Conservation (phyloP, 2,329 filamentous ascomycete species). For the Fusarium sp. region DNA sequence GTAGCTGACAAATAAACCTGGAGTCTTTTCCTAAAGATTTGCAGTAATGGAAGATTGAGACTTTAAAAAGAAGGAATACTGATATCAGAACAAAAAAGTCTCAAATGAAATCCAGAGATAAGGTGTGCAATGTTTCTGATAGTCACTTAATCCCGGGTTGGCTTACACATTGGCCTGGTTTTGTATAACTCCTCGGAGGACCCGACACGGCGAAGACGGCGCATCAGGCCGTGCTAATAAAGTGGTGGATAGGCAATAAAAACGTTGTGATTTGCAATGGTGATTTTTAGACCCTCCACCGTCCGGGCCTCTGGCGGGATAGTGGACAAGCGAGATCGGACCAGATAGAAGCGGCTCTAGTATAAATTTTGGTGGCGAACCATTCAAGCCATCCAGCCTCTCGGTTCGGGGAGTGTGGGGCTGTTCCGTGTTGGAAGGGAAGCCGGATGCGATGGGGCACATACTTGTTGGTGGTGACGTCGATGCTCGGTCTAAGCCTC, state of each 20-base stretch:
- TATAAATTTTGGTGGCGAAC: constrained; percentile 15
- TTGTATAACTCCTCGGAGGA: constrained; percentile 38
- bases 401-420: constrained; percentile 10
- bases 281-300: constrained; percentile 2
- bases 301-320: neutral
- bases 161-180: neutral
- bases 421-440: neutral
- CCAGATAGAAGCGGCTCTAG: constrained; percentile 4
- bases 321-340: constrained; percentile 36
- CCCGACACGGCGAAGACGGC: constrained; percentile 19
- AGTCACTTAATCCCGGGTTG: neutral
- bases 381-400: neutral
- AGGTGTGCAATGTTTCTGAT: neutral
- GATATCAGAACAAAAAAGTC: neutral
- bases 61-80: neutral
- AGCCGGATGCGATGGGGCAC: constrained; percentile 2
- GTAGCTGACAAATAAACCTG: constrained; percentile 39
- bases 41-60: neutral
- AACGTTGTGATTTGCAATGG: constrained; percentile 48
- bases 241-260: constrained; percentile 43
- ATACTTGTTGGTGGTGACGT: constrained; percentile 21
- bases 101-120: neutral
- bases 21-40: constrained; percentile 4
- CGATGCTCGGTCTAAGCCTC: neutral
- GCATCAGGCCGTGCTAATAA: constrained; percentile 19